Evolutionary conservation across 2,329 filamentous ascomycete species (phyloP), one percentile per base, ranked within the genome.

Genomic region (Botryosphaeria dothidea): DNA sequence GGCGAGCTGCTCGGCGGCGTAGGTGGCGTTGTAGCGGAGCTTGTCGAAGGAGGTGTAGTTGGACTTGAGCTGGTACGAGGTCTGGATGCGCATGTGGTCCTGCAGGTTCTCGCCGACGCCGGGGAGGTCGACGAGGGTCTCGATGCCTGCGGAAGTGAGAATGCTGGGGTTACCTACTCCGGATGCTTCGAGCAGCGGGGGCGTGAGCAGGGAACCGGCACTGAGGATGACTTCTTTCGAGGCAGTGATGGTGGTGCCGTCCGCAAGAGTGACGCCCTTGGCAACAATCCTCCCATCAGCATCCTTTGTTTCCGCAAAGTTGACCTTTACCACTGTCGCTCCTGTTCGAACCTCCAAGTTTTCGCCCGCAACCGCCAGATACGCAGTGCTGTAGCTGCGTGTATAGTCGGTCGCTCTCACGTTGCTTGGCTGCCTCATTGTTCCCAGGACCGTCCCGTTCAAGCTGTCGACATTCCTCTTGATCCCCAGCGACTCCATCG

Each of bases 81-180:
- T 69, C 36, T 73, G 69, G 34, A 69, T 75, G 31, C 68, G 66
- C 17, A 70, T 57, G 54, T 88, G 86, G 71, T 91, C 88, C 65
- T 87, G 79, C 3, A 91, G 80, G 75, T 90, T 88, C 65, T 83
- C 84, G 5, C 88, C 88, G 3, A 91, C 87, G 49, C 88, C 86
- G 0, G 84, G 83, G 0, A 86, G 83, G 67, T 89, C 81, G 5
- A 83, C 78, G n/a, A 88, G 68, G 0, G 85, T 75, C 1, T 79
- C 70, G 67, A 90, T 89, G 19, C 78, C 75, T 69, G 85, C 81
- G 57, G 79, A 77, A 17, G 79, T 66, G 4, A 91, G 81, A 67
- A 87, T 83, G 0, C 77, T 71, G 15, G 74, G 70, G 0, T 86
- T 86, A 0, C 88, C 88, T 34, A 90, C 82, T 17, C 88, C 88